Evolutionary conservation across 805 yeast species (phyloP), one percentile per base, ranked within the genome.

Genomic region (Barnettozyma siamensis): DNA sequence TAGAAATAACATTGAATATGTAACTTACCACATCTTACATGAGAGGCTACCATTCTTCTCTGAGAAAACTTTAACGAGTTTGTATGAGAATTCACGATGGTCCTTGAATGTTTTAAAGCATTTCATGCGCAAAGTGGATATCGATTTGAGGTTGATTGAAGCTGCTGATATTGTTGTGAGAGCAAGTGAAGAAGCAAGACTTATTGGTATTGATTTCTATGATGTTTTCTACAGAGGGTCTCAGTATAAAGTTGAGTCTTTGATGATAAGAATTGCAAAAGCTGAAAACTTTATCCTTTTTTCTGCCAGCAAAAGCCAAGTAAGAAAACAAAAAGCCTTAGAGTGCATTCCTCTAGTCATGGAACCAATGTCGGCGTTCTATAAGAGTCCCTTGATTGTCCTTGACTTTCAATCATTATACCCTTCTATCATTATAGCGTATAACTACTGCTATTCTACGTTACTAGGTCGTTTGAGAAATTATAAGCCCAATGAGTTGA

Each of bases 341-440:
- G 96, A 88, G 53, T 82, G 88, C 46, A 77, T 93, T 5, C 96
- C 98, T 0, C 66, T 93, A 39, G 87, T 93, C 2, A 79, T 93
- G 89, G 99, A 93, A 55, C 99, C 99, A 0, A 75, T 76, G 19
- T 78, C 95, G 5, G 79, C 77, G 16, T 85, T 81, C 49, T 93
- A 88, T 59, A 88, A 86, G 42, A 83, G 91, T 43, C 99, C 99
- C 0, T 66, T 93, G 23, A 75, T 89, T 15, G 98, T 93, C 0
- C 63, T 93, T 17, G 99, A 93, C 59, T 93, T 93, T 55, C 96
- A 91, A 53, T 88, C 97, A 0, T 69, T 93, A 37, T 93, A 93
- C 57, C 99, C 99, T 0, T 89, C 98, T 0, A 71, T 93, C 12
- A 75, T 91, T 58, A 86, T 88, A 56, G 99, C 96, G 0, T 86